Percentiles rank a stretch among this genome's conserved stretches.
These are phyloP conservation scores for Phytophthora fragariae DNA, from an alignment of 352 stramenopile species.

Conservation along the genomic window DNA sequence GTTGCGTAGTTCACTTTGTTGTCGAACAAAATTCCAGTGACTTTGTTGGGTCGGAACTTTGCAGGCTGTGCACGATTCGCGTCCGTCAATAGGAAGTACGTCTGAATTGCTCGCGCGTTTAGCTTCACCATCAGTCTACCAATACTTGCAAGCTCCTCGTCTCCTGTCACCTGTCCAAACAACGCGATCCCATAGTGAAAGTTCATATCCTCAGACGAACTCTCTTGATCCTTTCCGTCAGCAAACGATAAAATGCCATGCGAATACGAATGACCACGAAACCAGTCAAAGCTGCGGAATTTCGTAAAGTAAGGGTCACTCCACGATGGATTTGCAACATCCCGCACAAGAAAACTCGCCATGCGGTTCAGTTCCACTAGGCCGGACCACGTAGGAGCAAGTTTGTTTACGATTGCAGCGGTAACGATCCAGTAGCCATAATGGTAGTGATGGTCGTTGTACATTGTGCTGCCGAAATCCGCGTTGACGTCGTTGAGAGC, in stretches of 20 bases:
- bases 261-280: constrained; percentile 44
- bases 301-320: constrained; percentile 31
- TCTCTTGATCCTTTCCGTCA: constrained; percentile 47
- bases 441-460: constrained; percentile 51
- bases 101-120: constrained; percentile 34
- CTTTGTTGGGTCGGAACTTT: constrained; percentile 48
- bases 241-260: constrained; percentile 35
- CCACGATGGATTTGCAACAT: constrained; percentile 39
- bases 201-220: constrained; percentile 46
- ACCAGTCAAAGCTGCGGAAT: constrained; percentile 44
- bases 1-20: constrained; percentile 72
- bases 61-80: constrained; percentile 30
- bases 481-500: constrained; percentile 31
- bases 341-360: constrained; percentile 28
- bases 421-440: constrained; percentile 48
- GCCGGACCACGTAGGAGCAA: constrained; percentile 24
- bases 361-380: constrained; percentile 34
- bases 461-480: constrained; percentile 51
- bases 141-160: constrained; percentile 23
- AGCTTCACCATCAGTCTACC: constrained; percentile 37
- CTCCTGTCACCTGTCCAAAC: constrained; percentile 29
- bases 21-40: constrained; percentile 61
- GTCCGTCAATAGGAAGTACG: constrained; percentile 43
- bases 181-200: constrained; percentile 38
- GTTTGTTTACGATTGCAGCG: constrained; percentile 33